phyloP scores from a whole-genome alignment of 768 basidiomycete species.

The Boletus subcaerulescens region DNA sequence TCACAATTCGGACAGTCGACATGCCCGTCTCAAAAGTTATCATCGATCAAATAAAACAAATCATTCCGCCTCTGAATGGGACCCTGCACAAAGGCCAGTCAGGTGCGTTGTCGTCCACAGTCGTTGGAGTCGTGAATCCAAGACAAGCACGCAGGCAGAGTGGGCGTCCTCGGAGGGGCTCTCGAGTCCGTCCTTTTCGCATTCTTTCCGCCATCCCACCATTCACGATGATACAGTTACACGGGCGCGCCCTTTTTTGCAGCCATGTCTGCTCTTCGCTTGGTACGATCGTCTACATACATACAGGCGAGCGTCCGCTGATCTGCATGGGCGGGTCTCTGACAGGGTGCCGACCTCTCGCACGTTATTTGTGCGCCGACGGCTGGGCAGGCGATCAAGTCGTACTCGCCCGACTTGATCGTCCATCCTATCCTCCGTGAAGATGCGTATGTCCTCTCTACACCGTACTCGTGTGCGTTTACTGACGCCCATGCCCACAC shows the following conservation, averaged over 20 bases:
- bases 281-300: constrained; percentile 44
- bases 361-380: constrained; percentile 97
- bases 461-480: background rate
- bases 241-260: constrained; percentile 97
- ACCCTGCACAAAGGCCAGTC: constrained; percentile 95
- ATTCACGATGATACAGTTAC: constrained; percentile 54
- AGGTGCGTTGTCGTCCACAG: constrained; percentile 42
- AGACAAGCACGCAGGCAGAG: constrained; percentile 53
- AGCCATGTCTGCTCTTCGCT: constrained; percentile 82
- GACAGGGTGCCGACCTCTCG: constrained; percentile 86
- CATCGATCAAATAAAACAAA: constrained; percentile 67
- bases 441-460: constrained; percentile 48
- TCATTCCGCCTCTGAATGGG: constrained; percentile 89
- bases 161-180: constrained; percentile 93
- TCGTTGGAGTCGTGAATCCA: background rate
- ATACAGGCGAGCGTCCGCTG: no score
- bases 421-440: constrained; percentile 89
- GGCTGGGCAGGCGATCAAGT: constrained; percentile 92
- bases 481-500: background rate
- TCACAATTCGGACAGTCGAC: background rate
- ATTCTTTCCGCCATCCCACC: background rate
- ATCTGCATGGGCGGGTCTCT: no score
- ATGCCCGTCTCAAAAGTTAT: constrained; percentile 66
- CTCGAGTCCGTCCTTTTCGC: constrained; percentile 66
- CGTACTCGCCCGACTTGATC: constrained; percentile 95